Evolutionary conservation across 2,329 filamentous ascomycete genomes (phyloP).

Genomic region (Chalaropsis ovoidea): DNA sequence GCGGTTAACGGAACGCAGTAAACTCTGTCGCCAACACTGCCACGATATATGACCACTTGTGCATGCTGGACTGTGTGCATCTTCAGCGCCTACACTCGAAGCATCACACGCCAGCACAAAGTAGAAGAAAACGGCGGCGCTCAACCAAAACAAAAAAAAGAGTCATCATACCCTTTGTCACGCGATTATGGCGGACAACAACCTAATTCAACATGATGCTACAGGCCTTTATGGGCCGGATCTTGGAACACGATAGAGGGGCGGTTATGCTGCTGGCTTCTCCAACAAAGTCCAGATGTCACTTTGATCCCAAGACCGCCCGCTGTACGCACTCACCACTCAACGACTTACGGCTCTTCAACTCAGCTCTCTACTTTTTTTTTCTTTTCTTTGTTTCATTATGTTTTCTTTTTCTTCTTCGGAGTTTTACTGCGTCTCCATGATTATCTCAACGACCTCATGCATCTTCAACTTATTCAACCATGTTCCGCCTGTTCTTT

Average conservation of each 20-base stretch:
- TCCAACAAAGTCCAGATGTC: slow-evolving; percentile 21
- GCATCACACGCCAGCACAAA: neutral
- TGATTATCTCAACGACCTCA: slow-evolving; percentile 22
- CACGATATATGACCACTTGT: neutral
- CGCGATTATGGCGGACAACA: slow-evolving; percentile 12
- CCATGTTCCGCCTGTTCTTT: slow-evolving; percentile 14
- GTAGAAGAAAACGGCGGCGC: neutral
- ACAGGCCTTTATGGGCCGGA: neutral
- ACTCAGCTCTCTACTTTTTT: slow-evolving; percentile 21
- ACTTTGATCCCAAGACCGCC: slow-evolving; percentile 1
- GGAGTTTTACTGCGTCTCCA: neutral
- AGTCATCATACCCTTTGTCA: neutral
- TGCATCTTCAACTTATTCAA: slow-evolving; percentile 22
- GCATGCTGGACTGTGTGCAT: neutral
- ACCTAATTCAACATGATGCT: slow-evolving; percentile 24
- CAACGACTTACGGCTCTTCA: slow-evolving; percentile 26
- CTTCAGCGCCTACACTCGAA: neutral
- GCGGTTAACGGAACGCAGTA: slow-evolving; percentile 24
- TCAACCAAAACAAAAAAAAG: neutral
- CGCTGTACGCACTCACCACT: slow-evolving; percentile 19
- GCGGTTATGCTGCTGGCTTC: slow-evolving; percentile 18
- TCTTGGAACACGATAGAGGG: neutral
- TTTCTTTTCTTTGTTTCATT: neutral
- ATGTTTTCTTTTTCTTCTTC: slow-evolving; percentile 6
- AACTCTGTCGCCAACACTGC: neutral